phyloP scores from a whole-genome alignment of 164 flowering plant species.

The Dillenia turbinata region DNA sequence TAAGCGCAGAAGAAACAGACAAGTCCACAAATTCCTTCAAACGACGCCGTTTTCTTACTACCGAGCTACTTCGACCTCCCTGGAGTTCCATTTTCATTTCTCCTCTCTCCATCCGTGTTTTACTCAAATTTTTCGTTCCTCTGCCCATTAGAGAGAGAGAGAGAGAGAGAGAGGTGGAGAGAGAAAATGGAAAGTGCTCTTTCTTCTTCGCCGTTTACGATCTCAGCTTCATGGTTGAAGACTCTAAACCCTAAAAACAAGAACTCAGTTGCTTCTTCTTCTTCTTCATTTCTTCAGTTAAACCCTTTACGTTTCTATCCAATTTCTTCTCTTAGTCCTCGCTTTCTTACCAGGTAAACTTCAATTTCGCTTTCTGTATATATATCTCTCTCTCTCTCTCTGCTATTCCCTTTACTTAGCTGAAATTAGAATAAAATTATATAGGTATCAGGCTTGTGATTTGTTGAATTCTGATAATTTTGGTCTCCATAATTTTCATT shows the following conservation, averaged over 20 bases:
- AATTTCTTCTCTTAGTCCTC: background rate
- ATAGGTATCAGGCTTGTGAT: background rate
- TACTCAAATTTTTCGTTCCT: no score
- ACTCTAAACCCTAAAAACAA: constrained; percentile 5
- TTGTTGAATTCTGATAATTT: background rate
- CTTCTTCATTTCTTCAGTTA: constrained; percentile 9
- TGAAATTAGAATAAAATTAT: background rate
- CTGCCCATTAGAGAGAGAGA: background rate
- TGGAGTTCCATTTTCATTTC: no score
- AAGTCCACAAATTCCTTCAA: no score
- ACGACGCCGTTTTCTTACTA: no score
- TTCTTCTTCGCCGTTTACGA: constrained; percentile 18
- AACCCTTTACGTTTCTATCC: background rate
- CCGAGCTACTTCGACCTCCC: no score
- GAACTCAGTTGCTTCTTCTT: constrained; percentile 8
- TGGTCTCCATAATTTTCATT: no score
- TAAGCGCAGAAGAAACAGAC: no score
- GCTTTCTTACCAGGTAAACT: no score
- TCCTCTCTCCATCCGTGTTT: no score
- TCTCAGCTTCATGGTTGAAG: constrained; percentile 15
- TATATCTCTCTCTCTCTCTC: no score
- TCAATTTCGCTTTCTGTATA: no score
- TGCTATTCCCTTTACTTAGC: background rate
- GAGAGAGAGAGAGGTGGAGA: constrained; percentile 11
- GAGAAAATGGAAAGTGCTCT: constrained; percentile 18